These are phyloP conservation scores for Fusarium redolens DNA, from an alignment of 2,329 filamentous ascomycete species.

Conservation along the genomic window DNA sequence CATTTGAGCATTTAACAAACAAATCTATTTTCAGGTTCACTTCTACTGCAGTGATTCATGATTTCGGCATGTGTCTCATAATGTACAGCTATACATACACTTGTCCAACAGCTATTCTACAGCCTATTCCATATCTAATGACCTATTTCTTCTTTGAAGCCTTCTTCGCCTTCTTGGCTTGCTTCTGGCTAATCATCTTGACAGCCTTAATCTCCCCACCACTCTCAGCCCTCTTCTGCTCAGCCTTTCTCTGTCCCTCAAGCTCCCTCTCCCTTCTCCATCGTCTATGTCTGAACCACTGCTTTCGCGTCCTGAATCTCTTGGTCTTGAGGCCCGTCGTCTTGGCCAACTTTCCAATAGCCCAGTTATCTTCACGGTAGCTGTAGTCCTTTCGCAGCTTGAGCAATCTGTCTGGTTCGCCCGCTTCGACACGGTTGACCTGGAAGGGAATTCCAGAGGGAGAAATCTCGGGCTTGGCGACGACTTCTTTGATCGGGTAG, in stretches of 20 bases:
- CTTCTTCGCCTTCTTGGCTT: conserved; percentile 53
- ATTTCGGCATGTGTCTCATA: conserved; percentile 6
- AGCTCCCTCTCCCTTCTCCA: conserved; percentile 57
- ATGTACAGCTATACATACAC: conserved; percentile 44
- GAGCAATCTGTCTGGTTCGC: conserved; percentile 61
- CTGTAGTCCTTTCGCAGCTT: conserved; percentile 65
- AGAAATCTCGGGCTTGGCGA: conserved; percentile 55
- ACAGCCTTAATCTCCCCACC: conserved; percentile 47
- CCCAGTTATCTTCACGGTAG: conserved; percentile 71
- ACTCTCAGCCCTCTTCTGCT: conserved; percentile 48
- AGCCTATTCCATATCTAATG: background rate
- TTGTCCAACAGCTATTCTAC: conserved; percentile 2
- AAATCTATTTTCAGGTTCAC: background rate
- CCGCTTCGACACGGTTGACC: conserved; percentile 55
- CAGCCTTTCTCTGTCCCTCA: conserved; percentile 56
- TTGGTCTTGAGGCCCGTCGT: conserved; percentile 63
- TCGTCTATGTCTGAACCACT: conserved; percentile 58
- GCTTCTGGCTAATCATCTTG: conserved; percentile 53
- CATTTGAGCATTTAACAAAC: background rate
- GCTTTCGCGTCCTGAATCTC: conserved; percentile 62
- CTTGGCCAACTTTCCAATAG: conserved; percentile 65
- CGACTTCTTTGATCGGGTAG: conserved; percentile 56
- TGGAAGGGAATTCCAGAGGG: conserved; percentile 63
- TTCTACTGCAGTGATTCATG: background rate
- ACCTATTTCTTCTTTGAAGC: conserved; percentile 50